phyloP scores from a whole-genome alignment of 1,284 basidiomycete species.

The Pascua guehoae region DNA sequence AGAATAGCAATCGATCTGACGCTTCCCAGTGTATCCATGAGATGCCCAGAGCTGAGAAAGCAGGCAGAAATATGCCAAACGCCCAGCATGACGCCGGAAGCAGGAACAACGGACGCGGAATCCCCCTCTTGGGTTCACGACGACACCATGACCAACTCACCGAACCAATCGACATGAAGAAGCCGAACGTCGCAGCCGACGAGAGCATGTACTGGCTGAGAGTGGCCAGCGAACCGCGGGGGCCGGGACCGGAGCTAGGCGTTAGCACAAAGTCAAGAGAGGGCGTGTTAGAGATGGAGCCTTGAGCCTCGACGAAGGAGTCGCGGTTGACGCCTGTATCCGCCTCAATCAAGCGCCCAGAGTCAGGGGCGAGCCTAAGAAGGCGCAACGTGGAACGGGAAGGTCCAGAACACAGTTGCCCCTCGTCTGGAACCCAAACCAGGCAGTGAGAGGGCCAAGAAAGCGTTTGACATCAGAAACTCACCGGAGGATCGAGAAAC shows the following conservation, averaged over 20 bases:
- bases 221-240: constrained; percentile 77
- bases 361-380: no score
- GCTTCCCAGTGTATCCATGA: no score
- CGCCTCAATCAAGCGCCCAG: background rate
- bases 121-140: no score
- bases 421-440: no score
- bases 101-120: background rate
- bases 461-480: background rate
- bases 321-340: background rate
- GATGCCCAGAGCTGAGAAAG: no score
- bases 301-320: background rate
- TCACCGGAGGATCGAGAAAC: constrained; percentile 78
- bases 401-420: no score
- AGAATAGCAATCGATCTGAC: background rate
- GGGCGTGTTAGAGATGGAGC: background rate
- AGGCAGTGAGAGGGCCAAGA: no score
- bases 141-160: constrained; percentile 25
- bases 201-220: constrained; percentile 88
- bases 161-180: constrained; percentile 51
- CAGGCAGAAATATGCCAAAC: no score
- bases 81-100: no score
- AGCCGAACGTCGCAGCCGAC: constrained; percentile 50
- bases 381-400: no score
- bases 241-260: constrained; percentile 75
- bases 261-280: background rate